Evolutionary conservation across 176 grass and related monocot species (phyloP).

Genomic region (Sorghum bicolor): Sorghum_bicolor_NCBIv3 NC_012876.2:30412001-30412500

Average conservation of each 20-base stretch:
- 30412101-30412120: background rate
- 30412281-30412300: constrained; percentile 40
- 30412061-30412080: constrained; percentile 39
- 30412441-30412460: constrained; percentile 58
- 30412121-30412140: background rate
- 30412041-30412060: constrained; percentile 57
- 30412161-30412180: background rate
- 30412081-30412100: constrained; percentile 4
- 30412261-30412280: constrained; percentile 39
- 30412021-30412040: constrained; percentile 16
- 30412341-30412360: constrained; percentile 2
- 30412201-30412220: constrained; percentile 24
- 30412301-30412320: constrained; percentile 48
- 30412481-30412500: background rate
- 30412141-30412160: constrained; percentile 5
- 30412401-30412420: constrained; percentile 63
- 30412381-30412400: constrained; percentile 52
- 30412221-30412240: constrained; percentile 19
- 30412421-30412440: constrained; percentile 64
- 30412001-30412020: constrained; percentile 16
- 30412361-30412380: constrained; percentile 51
- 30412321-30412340: constrained; percentile 48
- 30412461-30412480: constrained; percentile 32
- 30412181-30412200: constrained; percentile 21
- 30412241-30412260: constrained; percentile 11